Evolutionary conservation across 768 basidiomycete species (phyloP).

Genomic region (Tylopilus felleus): DNA sequence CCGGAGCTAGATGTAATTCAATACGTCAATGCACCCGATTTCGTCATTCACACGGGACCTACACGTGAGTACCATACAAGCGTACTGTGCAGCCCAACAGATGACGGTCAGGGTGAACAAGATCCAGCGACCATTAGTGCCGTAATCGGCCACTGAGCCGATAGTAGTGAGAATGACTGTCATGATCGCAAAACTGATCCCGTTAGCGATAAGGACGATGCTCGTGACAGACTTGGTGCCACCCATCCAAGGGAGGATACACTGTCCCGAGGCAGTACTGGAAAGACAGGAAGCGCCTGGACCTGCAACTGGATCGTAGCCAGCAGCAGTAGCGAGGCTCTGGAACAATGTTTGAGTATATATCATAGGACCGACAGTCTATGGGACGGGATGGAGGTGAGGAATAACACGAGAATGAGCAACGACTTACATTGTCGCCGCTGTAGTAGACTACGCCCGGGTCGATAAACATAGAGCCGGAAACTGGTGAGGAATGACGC

Average conservation of each 20-base stretch:
- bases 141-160: conserved; percentile 40
- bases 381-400: neutral
- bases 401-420: neutral
- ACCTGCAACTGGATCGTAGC: conserved; percentile 67
- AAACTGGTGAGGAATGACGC: neutral
- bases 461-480: neutral
- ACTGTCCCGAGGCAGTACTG: conserved; percentile 58
- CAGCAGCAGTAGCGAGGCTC: conserved; percentile 65
- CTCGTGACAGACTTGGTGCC: conserved; percentile 74
- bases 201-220: conserved; percentile 73
- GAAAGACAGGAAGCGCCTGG: conserved; percentile 66
- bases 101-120: conserved; percentile 66
- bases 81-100: too few species aligned
- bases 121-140: conserved; percentile 69
- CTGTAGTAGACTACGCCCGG: conserved; percentile 66
- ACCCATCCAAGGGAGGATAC: too few species aligned
- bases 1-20: conserved; percentile 44
- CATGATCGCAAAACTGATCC: conserved; percentile 80
- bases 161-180: conserved; percentile 79
- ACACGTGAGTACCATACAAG: conserved; percentile 72
- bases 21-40: neutral
- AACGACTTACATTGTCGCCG: conserved; percentile 64
- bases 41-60: conserved; percentile 16
- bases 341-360: conserved; percentile 78
- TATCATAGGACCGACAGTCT: conserved; percentile 70